These are phyloP conservation scores for Cryptococcus sp. DNA, from an alignment of 1,284 basidiomycete species.

Conservation along the genomic window DNA sequence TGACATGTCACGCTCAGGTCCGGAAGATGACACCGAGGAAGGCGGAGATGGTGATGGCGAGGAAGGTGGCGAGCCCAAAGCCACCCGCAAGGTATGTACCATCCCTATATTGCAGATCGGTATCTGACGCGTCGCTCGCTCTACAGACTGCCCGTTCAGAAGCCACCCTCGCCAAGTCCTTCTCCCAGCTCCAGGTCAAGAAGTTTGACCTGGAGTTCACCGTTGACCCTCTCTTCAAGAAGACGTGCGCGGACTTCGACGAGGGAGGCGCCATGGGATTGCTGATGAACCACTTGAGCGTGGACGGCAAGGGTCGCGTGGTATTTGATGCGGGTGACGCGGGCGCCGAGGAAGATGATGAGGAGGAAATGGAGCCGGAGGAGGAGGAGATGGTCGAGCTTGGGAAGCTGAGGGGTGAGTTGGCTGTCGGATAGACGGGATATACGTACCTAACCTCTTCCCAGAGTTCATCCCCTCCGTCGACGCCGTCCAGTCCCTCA, in stretches of 20 bases:
- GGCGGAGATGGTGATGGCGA: slow-evolving; percentile 58
- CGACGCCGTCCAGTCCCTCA: slow-evolving; percentile 61
- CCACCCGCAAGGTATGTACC: slow-evolving; percentile 34
- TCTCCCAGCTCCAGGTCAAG: slow-evolving; percentile 78
- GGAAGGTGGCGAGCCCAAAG: slow-evolving; percentile 48
- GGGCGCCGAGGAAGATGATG: slow-evolving; percentile 65
- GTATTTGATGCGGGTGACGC: slow-evolving; percentile 97
- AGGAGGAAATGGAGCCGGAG: slow-evolving; percentile 63
- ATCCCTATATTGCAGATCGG: neutral
- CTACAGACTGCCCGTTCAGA: slow-evolving; percentile 62
- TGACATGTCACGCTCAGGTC: slow-evolving; percentile 11
- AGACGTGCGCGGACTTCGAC: slow-evolving; percentile 97
- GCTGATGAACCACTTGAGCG: slow-evolving; percentile 87
- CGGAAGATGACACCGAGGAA: slow-evolving; percentile 43
- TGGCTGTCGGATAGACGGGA: neutral
- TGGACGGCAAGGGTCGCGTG: slow-evolving; percentile 78
- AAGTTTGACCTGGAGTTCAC: slow-evolving; percentile 92
- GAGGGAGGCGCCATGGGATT: slow-evolving; percentile 94
- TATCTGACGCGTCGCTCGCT: neutral
- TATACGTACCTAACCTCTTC: neutral
- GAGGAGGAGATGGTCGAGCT: slow-evolving; percentile 47
- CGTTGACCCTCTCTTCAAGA: slow-evolving; percentile 94
- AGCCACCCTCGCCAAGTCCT: slow-evolving; percentile 79
- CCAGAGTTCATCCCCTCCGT: slow-evolving; percentile 68
- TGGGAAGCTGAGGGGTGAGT: slow-evolving; percentile 64